Evolutionary conservation across 2,329 filamentous ascomycete genomes (phyloP).

Genomic region (Colletotrichum cuscutae): DNA sequence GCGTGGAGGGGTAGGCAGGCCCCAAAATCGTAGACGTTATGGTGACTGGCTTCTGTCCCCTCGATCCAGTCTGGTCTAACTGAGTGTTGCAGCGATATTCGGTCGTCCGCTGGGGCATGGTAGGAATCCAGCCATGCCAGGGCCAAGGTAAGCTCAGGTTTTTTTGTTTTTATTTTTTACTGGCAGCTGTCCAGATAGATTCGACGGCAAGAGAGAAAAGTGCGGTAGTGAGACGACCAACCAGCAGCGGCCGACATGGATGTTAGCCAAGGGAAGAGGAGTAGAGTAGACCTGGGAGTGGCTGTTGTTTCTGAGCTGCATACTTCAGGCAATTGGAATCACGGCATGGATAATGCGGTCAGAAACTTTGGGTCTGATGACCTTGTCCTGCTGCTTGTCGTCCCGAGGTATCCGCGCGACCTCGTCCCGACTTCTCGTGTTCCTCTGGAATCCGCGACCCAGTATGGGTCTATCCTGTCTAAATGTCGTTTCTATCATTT

Average conservation of each 20-base stretch:
- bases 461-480: constrained; percentile 26
- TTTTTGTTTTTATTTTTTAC: neutral
- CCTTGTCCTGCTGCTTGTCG: constrained; percentile 27
- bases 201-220: neutral
- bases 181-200: constrained; percentile 9
- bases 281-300: neutral
- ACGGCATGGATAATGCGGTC: constrained; percentile 31
- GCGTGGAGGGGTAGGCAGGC: constrained; percentile 26
- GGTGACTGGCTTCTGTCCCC: constrained; percentile 3
- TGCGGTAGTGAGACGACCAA: constrained; percentile 19
- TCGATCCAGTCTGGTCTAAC: constrained; percentile 2
- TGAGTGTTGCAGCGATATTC: neutral
- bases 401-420: constrained; percentile 34
- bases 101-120: constrained; percentile 15
- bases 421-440: constrained; percentile 31
- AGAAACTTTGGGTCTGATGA: constrained; percentile 36
- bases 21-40: constrained; percentile 7
- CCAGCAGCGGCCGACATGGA: constrained; percentile 20
- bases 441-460: constrained; percentile 21
- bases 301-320: constrained; percentile 20
- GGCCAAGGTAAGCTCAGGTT: constrained; percentile 1
- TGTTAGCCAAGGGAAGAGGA: constrained; percentile 6
- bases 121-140: neutral
- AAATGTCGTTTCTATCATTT: constrained; percentile 1
- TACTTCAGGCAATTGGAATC: constrained; percentile 32